Percentiles rank a stretch among this genome's conserved stretches.
Conservation (phyloP, 2,329 filamentous ascomycete genomes). For the Colletotrichum sp. region DNA sequence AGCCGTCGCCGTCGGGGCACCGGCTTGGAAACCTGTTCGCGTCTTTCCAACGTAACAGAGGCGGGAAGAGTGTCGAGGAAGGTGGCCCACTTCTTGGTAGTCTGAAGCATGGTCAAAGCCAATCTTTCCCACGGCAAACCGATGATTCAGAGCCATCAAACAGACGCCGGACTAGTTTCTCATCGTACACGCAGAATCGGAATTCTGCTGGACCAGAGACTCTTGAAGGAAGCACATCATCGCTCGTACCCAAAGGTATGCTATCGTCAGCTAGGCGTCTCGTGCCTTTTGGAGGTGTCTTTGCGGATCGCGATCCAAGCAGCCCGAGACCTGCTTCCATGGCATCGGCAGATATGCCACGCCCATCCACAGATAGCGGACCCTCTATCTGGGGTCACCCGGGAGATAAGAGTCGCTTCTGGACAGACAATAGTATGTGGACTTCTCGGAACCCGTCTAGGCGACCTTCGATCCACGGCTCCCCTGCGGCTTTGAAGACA, state of each 20-base stretch:
- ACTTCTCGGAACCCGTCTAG: slow-evolving; percentile 73
- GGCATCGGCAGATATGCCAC: slow-evolving; percentile 72
- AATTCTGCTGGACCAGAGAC: slow-evolving; percentile 55
- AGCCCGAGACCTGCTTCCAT: slow-evolving; percentile 73
- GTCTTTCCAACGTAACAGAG: slow-evolving; percentile 64
- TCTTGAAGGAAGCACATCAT: slow-evolving; percentile 29
- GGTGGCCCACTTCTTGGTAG: slow-evolving; percentile 71
- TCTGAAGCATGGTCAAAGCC: slow-evolving; percentile 74
- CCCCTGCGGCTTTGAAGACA: slow-evolving; percentile 66
- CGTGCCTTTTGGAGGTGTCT: slow-evolving; percentile 52
- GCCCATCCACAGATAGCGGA: slow-evolving; percentile 79
- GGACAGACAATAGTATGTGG: slow-evolving; percentile 66
- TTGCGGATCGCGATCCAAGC: slow-evolving; percentile 60
- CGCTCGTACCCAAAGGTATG: slow-evolving; percentile 15
- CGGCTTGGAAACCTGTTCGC: slow-evolving; percentile 61
- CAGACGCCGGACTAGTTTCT: slow-evolving; percentile 63
- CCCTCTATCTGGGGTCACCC: slow-evolving; percentile 71
- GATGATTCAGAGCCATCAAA: slow-evolving; percentile 61
- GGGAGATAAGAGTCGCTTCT: slow-evolving; percentile 64
- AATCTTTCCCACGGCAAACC: slow-evolving; percentile 72
- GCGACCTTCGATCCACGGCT: slow-evolving; percentile 81
- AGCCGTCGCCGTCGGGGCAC: slow-evolving; percentile 34
- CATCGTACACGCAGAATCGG: slow-evolving; percentile 62
- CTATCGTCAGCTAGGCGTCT: slow-evolving; percentile 42
- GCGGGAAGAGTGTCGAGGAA: slow-evolving; percentile 58